phyloP scores from a whole-genome alignment of 2,329 filamentous ascomycete species.

The Akanthomyces muscarius region DNA sequence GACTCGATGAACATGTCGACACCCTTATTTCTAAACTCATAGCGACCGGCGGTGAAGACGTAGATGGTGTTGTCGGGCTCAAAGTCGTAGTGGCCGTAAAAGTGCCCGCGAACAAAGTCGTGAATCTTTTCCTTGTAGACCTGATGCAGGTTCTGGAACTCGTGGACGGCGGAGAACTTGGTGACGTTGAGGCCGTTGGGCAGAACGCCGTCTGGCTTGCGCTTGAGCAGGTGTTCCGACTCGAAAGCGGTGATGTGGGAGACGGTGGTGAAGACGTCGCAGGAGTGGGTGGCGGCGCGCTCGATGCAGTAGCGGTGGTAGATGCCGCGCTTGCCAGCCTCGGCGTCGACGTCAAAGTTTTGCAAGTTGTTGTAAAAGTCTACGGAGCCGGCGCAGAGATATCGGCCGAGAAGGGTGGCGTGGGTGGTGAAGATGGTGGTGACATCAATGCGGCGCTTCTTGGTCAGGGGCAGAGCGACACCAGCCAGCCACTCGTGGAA shows the following conservation, averaged over 20 bases:
- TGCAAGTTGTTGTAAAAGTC: slow-evolving; percentile 99
- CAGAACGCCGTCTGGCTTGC: slow-evolving; percentile 93
- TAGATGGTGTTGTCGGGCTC: slow-evolving; percentile 95
- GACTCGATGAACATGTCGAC: slow-evolving; percentile 99
- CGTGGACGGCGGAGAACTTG: slow-evolving; percentile 96
- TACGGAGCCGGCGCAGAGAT: slow-evolving; percentile 93
- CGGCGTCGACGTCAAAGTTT: slow-evolving; percentile 91
- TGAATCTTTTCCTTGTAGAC: slow-evolving; percentile 97
- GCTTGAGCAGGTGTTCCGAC: slow-evolving; percentile 93
- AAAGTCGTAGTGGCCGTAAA: slow-evolving; percentile 97
- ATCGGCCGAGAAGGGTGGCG: slow-evolving; percentile 89
- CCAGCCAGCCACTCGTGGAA: slow-evolving; percentile 99
- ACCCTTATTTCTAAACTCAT: slow-evolving; percentile 97
- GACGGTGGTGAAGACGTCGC: slow-evolving; percentile 97
- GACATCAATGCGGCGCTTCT: slow-evolving; percentile 90
- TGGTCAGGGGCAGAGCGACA: slow-evolving; percentile 85
- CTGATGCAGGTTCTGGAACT: slow-evolving; percentile 97
- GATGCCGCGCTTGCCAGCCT: slow-evolving; percentile 96
- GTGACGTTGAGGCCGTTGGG: slow-evolving; percentile 96
- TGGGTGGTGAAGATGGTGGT: slow-evolving; percentile 99
- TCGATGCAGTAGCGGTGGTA: slow-evolving; percentile 99
- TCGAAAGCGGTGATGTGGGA: slow-evolving; percentile 98
- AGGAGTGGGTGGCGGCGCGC: slow-evolving; percentile 82
- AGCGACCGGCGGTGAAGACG: slow-evolving; percentile 94
- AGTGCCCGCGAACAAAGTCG: slow-evolving; percentile 96